phyloP scores from a whole-genome alignment of 257 asterid genomes.

The Nyctanthes arbortristis region DNA sequence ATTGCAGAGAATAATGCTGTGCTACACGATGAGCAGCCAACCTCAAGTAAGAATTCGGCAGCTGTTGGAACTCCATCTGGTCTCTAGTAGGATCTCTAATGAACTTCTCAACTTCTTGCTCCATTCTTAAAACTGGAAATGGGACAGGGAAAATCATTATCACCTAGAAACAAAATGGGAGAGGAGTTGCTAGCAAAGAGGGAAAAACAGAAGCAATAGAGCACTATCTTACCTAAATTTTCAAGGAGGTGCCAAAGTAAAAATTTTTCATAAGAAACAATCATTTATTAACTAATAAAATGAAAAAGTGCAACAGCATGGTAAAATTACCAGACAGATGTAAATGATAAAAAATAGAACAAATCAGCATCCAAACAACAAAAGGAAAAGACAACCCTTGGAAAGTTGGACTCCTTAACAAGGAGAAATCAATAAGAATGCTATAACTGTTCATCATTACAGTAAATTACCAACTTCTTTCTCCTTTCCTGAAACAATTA shows the following conservation, averaged over 20 bases:
- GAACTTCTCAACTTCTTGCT: conserved; percentile 96
- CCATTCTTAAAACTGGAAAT: conserved; percentile 82
- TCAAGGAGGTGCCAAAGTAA: not conserved
- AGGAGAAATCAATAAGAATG: no score
- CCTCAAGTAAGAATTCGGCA: conserved; percentile 95
- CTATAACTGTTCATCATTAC: not conserved
- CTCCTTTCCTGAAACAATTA: not conserved
- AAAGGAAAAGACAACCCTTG: no score
- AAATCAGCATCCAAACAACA: not conserved
- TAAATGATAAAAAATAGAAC: not conserved
- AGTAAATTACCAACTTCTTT: not conserved
- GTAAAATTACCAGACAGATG: no score
- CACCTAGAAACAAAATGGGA: conserved; percentile 7
- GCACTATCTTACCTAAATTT: not conserved
- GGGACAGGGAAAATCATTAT: conserved; percentile 11
- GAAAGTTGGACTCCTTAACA: not conserved
- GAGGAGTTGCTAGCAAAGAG: not conserved
- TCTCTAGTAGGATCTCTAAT: conserved; percentile 80
- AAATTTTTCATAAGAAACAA: not conserved
- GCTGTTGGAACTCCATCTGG: conserved; percentile 92
- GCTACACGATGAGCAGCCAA: conserved; percentile 99
- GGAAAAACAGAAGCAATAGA: not conserved
- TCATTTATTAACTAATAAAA: not conserved
- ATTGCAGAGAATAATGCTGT: conserved; percentile 93
- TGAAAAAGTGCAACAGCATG: not conserved